phyloP scores from a whole-genome alignment of 345 rosid genomes.

The Citrus mangshanensis region DNA sequence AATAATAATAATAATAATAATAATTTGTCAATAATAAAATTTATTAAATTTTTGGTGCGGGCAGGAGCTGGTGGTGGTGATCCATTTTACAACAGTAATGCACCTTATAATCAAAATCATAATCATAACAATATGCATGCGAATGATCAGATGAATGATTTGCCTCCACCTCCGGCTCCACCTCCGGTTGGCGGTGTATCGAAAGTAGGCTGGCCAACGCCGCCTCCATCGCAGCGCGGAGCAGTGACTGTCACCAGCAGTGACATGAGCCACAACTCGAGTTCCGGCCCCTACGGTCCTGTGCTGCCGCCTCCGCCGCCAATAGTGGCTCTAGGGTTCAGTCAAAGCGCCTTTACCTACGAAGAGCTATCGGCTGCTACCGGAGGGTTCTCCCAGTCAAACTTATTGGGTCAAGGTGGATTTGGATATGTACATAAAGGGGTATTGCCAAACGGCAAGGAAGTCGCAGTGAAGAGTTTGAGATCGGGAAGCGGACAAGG shows the following conservation, averaged over 20 bases:
- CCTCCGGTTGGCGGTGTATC: slow-evolving; percentile 30
- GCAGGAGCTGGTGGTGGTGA: slow-evolving; percentile 14
- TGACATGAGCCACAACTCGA: slow-evolving; percentile 44
- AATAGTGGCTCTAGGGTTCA: slow-evolving; percentile 46
- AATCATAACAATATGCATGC: not conserved
- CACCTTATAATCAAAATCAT: not conserved
- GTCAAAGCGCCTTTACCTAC: slow-evolving; percentile 58
- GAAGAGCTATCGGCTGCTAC: slow-evolving; percentile 76
- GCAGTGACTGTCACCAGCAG: slow-evolving; percentile 23
- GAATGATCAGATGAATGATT: slow-evolving; percentile 17
- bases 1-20: too few relatives aligned
- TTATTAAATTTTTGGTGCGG: not conserved
- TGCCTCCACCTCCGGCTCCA: slow-evolving; percentile 45
- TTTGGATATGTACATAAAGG: slow-evolving; percentile 90
- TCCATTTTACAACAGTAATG: slow-evolving; percentile 25
- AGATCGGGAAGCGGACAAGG: slow-evolving; percentile 83
- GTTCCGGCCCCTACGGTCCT: slow-evolving; percentile 44
- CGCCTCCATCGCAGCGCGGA: slow-evolving; percentile 35
- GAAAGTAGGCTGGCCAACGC: slow-evolving; percentile 35
- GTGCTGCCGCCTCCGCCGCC: slow-evolving; percentile 52
- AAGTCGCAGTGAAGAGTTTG: slow-evolving; percentile 78
- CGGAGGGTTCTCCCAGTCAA: slow-evolving; percentile 50
- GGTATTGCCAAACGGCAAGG: slow-evolving; percentile 68
- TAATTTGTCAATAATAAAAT: not conserved
- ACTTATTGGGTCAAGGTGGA: slow-evolving; percentile 83